phyloP scores from a whole-genome alignment of 257 asterid species.

The Ilex aquifolium region DNA sequence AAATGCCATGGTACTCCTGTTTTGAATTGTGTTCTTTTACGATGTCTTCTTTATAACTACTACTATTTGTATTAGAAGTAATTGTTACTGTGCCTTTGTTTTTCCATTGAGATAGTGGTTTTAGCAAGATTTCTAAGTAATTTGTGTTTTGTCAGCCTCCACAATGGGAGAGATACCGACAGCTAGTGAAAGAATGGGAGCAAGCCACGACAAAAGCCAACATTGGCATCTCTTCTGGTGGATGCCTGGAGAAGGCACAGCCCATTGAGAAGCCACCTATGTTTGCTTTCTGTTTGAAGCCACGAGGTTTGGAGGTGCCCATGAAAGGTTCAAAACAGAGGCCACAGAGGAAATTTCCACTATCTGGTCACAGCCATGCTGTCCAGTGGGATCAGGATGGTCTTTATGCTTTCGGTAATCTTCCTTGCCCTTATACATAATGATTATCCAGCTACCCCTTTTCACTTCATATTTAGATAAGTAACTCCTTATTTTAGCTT shows the following conservation, averaged over 20 bases:
- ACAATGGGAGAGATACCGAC: conserved; percentile 82
- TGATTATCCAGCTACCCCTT: neutral
- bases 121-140: conserved; percentile 6
- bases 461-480: neutral
- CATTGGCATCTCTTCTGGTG: conserved; percentile 35
- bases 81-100: conserved; percentile 14
- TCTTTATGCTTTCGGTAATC: conserved; percentile 44
- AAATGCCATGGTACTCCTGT: neutral
- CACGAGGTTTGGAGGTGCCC: conserved; percentile 87
- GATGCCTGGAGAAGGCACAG: conserved; percentile 44
- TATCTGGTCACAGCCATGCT: conserved; percentile 57
- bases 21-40: too few species aligned
- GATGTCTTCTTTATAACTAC: too few species aligned
- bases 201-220: conserved; percentile 43
- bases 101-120: neutral
- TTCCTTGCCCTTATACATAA: conserved; percentile 1
- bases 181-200: conserved; percentile 88
- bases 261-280: conserved; percentile 75
- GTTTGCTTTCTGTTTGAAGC: conserved; percentile 90
- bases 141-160: conserved; percentile 65
- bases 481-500: too few species aligned
- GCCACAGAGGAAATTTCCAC: conserved; percentile 69
- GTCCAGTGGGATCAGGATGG: conserved; percentile 57
- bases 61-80: too few species aligned
- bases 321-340: conserved; percentile 85